Conservation (phyloP, 495 filamentous ascomycete species). For the Talaromyces trachyspermus region DNA sequence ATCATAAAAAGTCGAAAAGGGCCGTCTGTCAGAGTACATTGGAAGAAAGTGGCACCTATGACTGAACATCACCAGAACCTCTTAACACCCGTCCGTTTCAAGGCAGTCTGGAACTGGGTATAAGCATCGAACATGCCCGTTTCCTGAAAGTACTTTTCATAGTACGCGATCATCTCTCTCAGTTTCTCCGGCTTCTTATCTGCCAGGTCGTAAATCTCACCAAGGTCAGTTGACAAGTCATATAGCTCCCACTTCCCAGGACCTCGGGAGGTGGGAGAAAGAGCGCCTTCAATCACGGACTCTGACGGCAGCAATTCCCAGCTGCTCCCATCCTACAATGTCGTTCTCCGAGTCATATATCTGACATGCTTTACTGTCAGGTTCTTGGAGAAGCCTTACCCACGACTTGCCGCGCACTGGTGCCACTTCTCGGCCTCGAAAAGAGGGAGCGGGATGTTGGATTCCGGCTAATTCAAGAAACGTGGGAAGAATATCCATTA, state of each 20-base stretch:
- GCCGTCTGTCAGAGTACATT: no score
- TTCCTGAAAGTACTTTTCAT: conserved; percentile 10
- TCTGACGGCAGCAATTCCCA: conserved; percentile 36
- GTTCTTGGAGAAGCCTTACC: conserved; percentile 40
- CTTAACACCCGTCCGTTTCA: neutral
- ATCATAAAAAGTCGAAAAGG: no score
- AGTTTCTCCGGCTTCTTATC: conserved; percentile 48
- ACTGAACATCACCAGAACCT: neutral
- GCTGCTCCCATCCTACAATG: conserved; percentile 42
- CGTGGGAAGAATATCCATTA: conserved; percentile 43
- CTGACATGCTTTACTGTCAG: conserved; percentile 20
- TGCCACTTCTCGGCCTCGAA: conserved; percentile 49
- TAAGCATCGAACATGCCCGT: conserved; percentile 8
- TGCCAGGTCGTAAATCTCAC: conserved; percentile 53
- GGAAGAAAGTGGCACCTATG: no score
- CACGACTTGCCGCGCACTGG: conserved; percentile 51
- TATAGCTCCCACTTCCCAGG: conserved; percentile 43
- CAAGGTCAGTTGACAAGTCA: conserved; percentile 34
- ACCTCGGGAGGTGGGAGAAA: conserved; percentile 42
- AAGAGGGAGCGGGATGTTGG: conserved; percentile 44
- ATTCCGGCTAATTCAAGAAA: conserved; percentile 43
- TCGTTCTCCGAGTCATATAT: conserved; percentile 41
- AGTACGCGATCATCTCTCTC: conserved; percentile 9
- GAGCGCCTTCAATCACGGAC: conserved; percentile 42
- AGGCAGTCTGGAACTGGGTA: neutral